A percentile compares a stretch with the other conserved stretches of the same genome.
These are phyloP conservation scores for Diplodia corticola DNA, from an alignment of 2,329 filamentous ascomycete species.

Conservation along the genomic window DNA sequence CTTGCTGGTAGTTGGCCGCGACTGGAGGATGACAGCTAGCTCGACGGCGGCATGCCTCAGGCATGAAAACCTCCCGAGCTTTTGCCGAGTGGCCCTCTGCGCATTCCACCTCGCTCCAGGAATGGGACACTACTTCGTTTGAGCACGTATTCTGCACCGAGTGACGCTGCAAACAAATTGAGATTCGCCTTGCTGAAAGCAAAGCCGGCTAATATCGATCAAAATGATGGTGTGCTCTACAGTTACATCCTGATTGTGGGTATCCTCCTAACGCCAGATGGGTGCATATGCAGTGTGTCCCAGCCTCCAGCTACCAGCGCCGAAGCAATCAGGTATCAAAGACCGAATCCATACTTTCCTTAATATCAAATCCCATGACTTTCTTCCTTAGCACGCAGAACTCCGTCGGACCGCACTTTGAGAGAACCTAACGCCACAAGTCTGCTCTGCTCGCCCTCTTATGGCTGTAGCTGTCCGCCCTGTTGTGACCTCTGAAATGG, in stretches of 20 bases:
- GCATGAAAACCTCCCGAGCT: neutral
- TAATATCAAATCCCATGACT: neutral
- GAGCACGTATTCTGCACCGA: neutral
- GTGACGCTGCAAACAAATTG: neutral
- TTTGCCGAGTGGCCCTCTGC: neutral
- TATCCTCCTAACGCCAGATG: constrained; percentile 23
- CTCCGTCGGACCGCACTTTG: neutral
- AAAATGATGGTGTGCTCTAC: neutral
- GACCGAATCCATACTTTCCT: neutral
- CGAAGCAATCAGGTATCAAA: constrained; percentile 13
- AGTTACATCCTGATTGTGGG: constrained; percentile 21
- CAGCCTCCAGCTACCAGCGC: constrained; percentile 23
- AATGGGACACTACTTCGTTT: neutral
- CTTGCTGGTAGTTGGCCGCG: constrained; percentile 1
- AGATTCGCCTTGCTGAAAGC: neutral
- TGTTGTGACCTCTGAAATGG: neutral
- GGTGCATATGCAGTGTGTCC: constrained; percentile 14
- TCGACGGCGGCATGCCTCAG: constrained; percentile 4
- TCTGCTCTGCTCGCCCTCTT: constrained; percentile 22
- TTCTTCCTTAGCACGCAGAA: neutral
- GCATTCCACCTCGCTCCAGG: neutral
- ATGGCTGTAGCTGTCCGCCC: constrained; percentile 1
- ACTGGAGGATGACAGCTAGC: constrained; percentile 16
- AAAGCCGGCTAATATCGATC: neutral
- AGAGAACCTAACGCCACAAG: constrained; percentile 18